These are phyloP conservation scores for Rhizopogon roseolus DNA, from an alignment of 768 basidiomycete species.

Conservation along the genomic window DNA sequence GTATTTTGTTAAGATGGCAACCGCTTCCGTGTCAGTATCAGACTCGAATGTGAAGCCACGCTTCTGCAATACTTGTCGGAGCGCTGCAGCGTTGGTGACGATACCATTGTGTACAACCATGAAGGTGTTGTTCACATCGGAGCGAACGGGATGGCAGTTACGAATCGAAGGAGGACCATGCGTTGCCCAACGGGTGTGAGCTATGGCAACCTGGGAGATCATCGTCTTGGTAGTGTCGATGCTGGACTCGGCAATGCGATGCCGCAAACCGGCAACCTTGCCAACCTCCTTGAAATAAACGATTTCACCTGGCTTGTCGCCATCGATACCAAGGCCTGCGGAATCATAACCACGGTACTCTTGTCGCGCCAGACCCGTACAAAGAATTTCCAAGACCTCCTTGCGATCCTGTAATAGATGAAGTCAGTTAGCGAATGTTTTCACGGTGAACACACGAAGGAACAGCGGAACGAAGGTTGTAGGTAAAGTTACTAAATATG, in stretches of 20 bases:
- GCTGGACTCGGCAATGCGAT: constrained; percentile 71
- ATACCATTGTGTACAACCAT: constrained; percentile 98
- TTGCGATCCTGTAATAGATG: constrained; percentile 62
- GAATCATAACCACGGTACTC: constrained; percentile 99
- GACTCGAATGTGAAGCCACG: constrained; percentile 91
- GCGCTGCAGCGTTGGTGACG: constrained; percentile 89
- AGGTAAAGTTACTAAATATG: constrained; percentile 13
- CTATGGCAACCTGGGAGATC: constrained; percentile 90
- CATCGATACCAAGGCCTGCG: constrained; percentile 88
- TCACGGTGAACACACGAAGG: neutral
- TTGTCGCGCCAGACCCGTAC: constrained; percentile 86
- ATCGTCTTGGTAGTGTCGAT: constrained; percentile 74
- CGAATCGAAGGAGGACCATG: constrained; percentile 84
- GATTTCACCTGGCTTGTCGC: constrained; percentile 74
- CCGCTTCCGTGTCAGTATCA: constrained; percentile 98
- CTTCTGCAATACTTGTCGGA: constrained; percentile 91
- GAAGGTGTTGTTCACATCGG: constrained; percentile 79
- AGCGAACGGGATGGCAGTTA: constrained; percentile 95
- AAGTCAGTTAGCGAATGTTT: constrained; percentile 10
- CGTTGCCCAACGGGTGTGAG: constrained; percentile 99
- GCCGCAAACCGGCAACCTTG: constrained; percentile 90
- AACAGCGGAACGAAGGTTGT: neutral
- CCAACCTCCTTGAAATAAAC: constrained; percentile 96
- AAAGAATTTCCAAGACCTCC: constrained; percentile 86
- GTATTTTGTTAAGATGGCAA: constrained; percentile 94